Base-by-base conservation (phyloP, 169 alveolate genomes). In the Neospora caninum region DNA sequence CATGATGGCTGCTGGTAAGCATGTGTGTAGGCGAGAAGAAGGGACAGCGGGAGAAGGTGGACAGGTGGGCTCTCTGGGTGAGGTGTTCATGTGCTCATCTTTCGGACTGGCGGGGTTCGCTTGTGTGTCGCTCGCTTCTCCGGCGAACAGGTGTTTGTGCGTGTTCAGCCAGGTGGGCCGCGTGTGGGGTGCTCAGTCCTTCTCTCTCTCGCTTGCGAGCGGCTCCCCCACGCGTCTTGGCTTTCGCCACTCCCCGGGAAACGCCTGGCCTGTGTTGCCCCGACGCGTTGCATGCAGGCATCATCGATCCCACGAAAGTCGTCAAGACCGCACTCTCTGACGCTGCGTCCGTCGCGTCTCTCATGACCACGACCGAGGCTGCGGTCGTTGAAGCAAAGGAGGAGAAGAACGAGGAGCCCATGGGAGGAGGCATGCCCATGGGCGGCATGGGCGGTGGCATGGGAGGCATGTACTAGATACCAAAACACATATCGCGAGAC, bases 301-400 rank as follows among this genome's bases (percentile, higher is more conserved):
- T 99, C 95, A 98, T 99, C 83, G 99, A 99, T 94, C 99, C 99
- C 25, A 99, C 99, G 43, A 99, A 99, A 96, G 99, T 99, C 64
- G 99, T 99, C 31, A 98, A 99, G 95, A 98, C 99, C 49, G 99
- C 99, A 31, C 97, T 99, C 67, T 98, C 99, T 45, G 99, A 99
- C 96, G 99, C 99, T 69, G 99, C 99, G 20, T 98, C 99, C 70
- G 99, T 98, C 42, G 99, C 99, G 27, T 97, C 99, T 43, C 97
- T 99, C 82, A 98, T 99, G 99, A 97, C 99, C 45, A 99, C 99
- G 38, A 98, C 99, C 43, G 99, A 99, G 95, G 99, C 96, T 43
- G 78, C 94, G 43, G 70, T 95, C n/a, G 93, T 92, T 22, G 96
- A 94, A 0, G 95, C 94, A 39, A 93, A 91, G 34, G 96, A 94